Conservation (phyloP, 345 rosid genomes). For the Populus alba region DNA sequence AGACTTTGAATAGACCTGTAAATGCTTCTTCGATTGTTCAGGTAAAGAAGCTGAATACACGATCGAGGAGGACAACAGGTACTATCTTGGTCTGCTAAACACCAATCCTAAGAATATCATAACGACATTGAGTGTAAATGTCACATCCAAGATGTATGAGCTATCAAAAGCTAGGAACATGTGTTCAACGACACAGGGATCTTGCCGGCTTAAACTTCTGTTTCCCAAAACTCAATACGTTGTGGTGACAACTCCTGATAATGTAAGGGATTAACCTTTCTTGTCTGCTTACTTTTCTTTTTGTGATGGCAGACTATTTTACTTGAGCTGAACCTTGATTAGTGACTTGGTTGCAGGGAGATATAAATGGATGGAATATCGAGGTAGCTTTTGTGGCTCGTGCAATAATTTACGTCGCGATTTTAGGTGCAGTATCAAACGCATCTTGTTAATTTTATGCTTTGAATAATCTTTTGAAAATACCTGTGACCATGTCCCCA, state of each 20-base stretch:
- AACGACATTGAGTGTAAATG: slow-evolving; percentile 36
- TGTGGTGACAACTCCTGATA: slow-evolving; percentile 48
- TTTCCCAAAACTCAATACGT: slow-evolving; percentile 48
- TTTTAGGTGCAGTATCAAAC: slow-evolving; percentile 40
- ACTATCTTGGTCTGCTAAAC: slow-evolving; percentile 44
- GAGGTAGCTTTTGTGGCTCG: slow-evolving; percentile 57
- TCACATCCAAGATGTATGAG: slow-evolving; percentile 51
- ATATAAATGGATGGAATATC: slow-evolving; percentile 41
- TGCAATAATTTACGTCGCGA: slow-evolving; percentile 45
- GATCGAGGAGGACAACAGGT: slow-evolving; percentile 48
- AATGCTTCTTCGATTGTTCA: slow-evolving; percentile 22
- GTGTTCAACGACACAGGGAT: slow-evolving; percentile 43
- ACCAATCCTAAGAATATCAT: slow-evolving; percentile 39
- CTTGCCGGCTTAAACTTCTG: slow-evolving; percentile 46
- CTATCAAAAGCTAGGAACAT: slow-evolving; percentile 41
- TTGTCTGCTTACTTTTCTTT: neutral
- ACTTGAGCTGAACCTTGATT: neutral
- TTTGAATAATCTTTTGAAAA: neutral
- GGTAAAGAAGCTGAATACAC: slow-evolving; percentile 49
- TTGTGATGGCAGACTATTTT: neutral
- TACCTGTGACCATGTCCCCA: neutral
- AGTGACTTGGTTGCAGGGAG: slow-evolving; percentile 35
- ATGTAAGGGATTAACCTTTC: slow-evolving; percentile 32
- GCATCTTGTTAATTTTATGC: neutral
- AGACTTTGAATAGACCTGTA: neutral